Evolutionary conservation across 116 monocot species (phyloP), one percentile per base, ranked within the genome.

Genomic region (Thalassia testudinum): DNA sequence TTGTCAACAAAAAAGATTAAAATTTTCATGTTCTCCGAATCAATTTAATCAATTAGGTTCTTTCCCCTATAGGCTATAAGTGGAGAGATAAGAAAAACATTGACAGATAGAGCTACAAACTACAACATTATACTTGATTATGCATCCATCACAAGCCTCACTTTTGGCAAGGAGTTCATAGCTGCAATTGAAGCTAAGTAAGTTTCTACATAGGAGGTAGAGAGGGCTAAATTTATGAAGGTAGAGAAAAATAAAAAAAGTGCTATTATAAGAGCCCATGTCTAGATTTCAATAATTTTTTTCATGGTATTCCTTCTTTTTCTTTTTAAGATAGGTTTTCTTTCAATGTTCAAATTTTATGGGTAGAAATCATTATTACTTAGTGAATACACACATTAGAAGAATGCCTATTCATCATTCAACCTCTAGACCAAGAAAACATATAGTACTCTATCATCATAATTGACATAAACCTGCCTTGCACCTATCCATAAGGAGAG

Each of bases 111-210:
- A 29, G 97, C 86, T 2, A 21, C 50, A 30, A 82, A 86, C 59
- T 99, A 89, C 56, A 89, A 99, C 63, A 75, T 99, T 63, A 86
- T 74, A 7, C 58, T 89, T 14, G 90, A 99, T 77, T 89, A 97
- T 75, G 97, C 89, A 6, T 99, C 90, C 50, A 99, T 86, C 43
- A 89, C 86, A 16, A 75, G 58, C 27, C 57, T 99, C 50, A 89
- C 85, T 52, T 97, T 97, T 70, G 97, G 97, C 24, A 99, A 82
- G 68, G 90, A 89, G 64, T 99, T 89, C 52, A 99, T 90, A 50
- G 68, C 73, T 72, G 90, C 97, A 34, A 89, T 99, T 64, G 90
- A 99, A 73, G 86, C 97, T 49, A 99, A 99, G 63, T 85, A 99
- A 61, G 97, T 99, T 42, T 89, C 97, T 57, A 86, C 97, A 48